Evolutionary conservation across 139 green algal genomes (phyloP).

Genomic region (Chlamydomonas sphaeroides): DNA sequence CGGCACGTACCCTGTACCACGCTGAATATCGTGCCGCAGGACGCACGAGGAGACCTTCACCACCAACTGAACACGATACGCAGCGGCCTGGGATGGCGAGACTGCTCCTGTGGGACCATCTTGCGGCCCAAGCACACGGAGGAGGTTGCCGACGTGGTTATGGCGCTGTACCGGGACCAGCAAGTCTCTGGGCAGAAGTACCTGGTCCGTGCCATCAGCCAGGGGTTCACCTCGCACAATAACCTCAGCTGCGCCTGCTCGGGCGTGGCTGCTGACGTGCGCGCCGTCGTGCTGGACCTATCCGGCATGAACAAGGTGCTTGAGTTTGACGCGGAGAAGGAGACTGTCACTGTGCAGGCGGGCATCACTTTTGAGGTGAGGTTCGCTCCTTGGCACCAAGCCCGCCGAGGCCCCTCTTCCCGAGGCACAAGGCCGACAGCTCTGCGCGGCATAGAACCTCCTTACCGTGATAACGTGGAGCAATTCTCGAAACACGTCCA

Average conservation of each 20-base stretch:
- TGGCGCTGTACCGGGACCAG: conserved; percentile 32
- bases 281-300: conserved; percentile 45
- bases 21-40: too few relatives aligned
- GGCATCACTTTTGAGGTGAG: conserved; percentile 55
- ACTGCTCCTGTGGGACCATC: conserved; percentile 15
- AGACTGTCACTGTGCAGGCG: conserved; percentile 48
- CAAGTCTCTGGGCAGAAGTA: conserved; percentile 22
- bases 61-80: background rate
- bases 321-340: conserved; percentile 4
- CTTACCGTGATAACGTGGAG: background rate
- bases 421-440: background rate
- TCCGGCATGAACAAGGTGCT: conserved; percentile 41
- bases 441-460: too few relatives aligned
- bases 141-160: conserved; percentile 29
- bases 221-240: conserved; percentile 36
- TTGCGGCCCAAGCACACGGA: conserved; percentile 16
- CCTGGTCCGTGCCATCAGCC: conserved; percentile 24
- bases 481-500: too few relatives aligned
- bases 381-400: too few relatives aligned
- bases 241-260: conserved; percentile 41
- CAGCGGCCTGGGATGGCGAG: conserved; percentile 28
- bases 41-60: too few relatives aligned
- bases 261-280: background rate
- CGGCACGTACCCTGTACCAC: too few relatives aligned
- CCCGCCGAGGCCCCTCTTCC: background rate